Conservation (phyloP, 352 stramenopile genomes). For the Pythium oligandrum region DNA sequence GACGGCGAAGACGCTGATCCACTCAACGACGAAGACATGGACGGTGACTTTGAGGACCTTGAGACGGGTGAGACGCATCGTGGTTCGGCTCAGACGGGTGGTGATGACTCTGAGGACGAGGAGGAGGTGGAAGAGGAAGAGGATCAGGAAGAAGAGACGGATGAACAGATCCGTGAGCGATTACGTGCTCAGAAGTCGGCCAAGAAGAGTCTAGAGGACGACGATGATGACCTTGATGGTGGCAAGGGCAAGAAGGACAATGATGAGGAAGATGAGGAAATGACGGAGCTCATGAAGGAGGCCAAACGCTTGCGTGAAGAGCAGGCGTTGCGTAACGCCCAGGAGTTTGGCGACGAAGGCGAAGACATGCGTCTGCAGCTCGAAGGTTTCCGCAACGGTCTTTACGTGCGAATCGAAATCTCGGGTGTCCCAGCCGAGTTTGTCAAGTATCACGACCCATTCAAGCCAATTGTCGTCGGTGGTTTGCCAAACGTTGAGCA, state of each 20-base stretch:
- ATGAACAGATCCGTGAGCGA: constrained; percentile 77
- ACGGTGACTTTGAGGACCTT: constrained; percentile 97
- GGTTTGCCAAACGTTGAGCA: constrained; percentile 96
- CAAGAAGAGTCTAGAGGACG: constrained; percentile 83
- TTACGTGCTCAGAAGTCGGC: constrained; percentile 88
- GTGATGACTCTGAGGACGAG: constrained; percentile 20
- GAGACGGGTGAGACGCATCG: constrained; percentile 89
- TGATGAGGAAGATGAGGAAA: constrained; percentile 78
- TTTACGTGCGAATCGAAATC: constrained; percentile 98
- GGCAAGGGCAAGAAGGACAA: constrained; percentile 28
- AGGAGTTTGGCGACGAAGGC: constrained; percentile 95
- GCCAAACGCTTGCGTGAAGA: constrained; percentile 80
- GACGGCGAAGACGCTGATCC: constrained; percentile 36
- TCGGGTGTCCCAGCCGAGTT: constrained; percentile 94
- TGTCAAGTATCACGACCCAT: constrained; percentile 91
- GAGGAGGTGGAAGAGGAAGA: constrained; percentile 27
- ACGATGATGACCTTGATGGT: constrained; percentile 23
- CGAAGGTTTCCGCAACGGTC: constrained; percentile 94
- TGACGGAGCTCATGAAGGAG: constrained; percentile 84
- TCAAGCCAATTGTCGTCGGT: constrained; percentile 87
- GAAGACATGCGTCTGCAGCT: constrained; percentile 90
- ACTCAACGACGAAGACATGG: constrained; percentile 87
- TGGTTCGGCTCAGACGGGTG: constrained; percentile 14
- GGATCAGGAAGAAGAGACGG: constrained; percentile 44
- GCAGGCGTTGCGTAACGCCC: constrained; percentile 80